Evolutionary conservation across 495 filamentous ascomycete genomes (phyloP).

Genomic region (Bombardia bombarda): DNA sequence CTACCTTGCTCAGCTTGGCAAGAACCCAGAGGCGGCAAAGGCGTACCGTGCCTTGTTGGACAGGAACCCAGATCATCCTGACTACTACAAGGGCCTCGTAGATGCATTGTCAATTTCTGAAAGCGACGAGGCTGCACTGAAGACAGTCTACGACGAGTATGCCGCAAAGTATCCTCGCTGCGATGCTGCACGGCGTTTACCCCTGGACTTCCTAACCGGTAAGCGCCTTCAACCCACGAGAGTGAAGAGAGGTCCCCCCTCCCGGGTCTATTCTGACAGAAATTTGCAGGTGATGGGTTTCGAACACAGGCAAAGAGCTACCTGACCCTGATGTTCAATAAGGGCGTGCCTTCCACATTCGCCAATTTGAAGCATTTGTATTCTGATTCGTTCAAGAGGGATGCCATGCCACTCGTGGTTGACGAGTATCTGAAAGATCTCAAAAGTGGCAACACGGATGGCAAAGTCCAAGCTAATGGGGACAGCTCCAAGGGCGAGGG

Average conservation of each 20-base stretch:
- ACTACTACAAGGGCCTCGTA: slow-evolving; percentile 75
- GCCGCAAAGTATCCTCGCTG: slow-evolving; percentile 71
- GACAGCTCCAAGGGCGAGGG: slow-evolving; percentile 59
- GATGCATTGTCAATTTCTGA: slow-evolving; percentile 55
- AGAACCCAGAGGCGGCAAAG: slow-evolving; percentile 71
- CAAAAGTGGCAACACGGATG: slow-evolving; percentile 31
- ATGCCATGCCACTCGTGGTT: slow-evolving; percentile 65
- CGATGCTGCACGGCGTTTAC: slow-evolving; percentile 80
- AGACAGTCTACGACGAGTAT: slow-evolving; percentile 74
- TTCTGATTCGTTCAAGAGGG: slow-evolving; percentile 63
- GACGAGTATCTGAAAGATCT: slow-evolving; percentile 64
- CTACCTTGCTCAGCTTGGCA: slow-evolving; percentile 71
- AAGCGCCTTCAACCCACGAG: slow-evolving; percentile 4
- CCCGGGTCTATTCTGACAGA: background rate
- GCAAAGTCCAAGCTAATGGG: slow-evolving; percentile 39
- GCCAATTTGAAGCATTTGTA: slow-evolving; percentile 94
- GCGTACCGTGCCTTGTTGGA: slow-evolving; percentile 76
- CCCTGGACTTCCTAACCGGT: slow-evolving; percentile 83
- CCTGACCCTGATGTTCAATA: slow-evolving; percentile 77
- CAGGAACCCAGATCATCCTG: slow-evolving; percentile 78
- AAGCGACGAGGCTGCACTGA: slow-evolving; percentile 49
- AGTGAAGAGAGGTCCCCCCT: too few species aligned
- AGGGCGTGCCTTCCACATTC: slow-evolving; percentile 94
- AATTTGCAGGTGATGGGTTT: slow-evolving; percentile 63
- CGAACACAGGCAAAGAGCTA: slow-evolving; percentile 71